phyloP scores from a whole-genome alignment of 83 land plant species.

The Picea engelmannii region DNA sequence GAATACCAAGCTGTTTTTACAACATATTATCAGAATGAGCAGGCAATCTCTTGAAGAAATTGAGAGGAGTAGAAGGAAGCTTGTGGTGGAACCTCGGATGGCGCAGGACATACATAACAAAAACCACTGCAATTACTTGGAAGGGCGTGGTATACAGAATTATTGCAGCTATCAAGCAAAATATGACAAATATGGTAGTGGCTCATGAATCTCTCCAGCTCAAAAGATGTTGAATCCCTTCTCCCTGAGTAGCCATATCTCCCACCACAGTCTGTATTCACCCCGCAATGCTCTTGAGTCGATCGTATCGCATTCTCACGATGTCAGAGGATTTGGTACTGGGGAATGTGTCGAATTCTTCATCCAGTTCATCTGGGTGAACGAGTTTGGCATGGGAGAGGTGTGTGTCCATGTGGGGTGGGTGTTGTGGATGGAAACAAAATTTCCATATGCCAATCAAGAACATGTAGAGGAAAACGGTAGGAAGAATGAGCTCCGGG shows the following conservation, averaged over 20 bases:
- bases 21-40: no score
- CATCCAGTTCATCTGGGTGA: constrained; percentile 59
- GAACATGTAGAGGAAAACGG: constrained; percentile 58
- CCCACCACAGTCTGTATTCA: constrained; percentile 50
- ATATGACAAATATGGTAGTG: constrained; percentile 47
- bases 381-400: constrained; percentile 52
- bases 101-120: no score
- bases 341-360: constrained; percentile 63
- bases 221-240: constrained; percentile 41
- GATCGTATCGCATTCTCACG: constrained; percentile 50
- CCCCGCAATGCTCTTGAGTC: constrained; percentile 53
- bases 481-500: constrained; percentile 58
- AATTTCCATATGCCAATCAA: constrained; percentile 63
- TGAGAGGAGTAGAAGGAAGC: no score
- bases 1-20: no score
- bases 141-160: constrained; percentile 69
- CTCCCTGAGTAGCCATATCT: constrained; percentile 47
- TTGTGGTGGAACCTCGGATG: no score
- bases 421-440: constrained; percentile 43
- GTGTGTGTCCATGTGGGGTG: constrained; percentile 61
- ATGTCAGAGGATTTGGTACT: constrained; percentile 35
- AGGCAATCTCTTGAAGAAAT: no score
- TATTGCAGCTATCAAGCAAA: constrained; percentile 51
- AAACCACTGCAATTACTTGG: no score
- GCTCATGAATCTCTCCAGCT: constrained; percentile 70